Base-by-base conservation (phyloP, 225 moss, liverwort and hornwort genomes). In the Climacium dendroides region DNA sequence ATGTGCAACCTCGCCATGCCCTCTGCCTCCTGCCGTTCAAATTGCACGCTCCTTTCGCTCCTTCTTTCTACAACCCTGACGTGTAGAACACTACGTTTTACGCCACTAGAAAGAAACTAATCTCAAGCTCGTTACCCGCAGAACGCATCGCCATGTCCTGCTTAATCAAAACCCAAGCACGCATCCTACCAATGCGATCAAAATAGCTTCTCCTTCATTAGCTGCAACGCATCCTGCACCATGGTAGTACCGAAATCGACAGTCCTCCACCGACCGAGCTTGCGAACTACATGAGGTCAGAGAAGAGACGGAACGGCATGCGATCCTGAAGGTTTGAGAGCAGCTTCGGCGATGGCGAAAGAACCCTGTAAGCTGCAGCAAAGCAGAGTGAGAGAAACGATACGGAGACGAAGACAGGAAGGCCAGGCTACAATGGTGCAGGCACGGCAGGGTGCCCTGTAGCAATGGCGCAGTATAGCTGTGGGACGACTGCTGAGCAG, bases 401-500 rank as follows among this genome's bases (percentile, higher is more conserved):
- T 54, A 79, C 71, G 34, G 48, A 45, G 66, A 65, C 62, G 57
- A 74, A 29, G 89, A 55, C 79, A 74, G 80, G 34, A 37, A 83
- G 61, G 77, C 53, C 58, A 82, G 82, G 64, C 72, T 64, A 85
- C 76, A 35, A 47, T 59, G 80, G 59, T 39, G 57, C 78, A 70
- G 50, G 62, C 77, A 64, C 4, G 64, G 39, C 76, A 52, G 50
- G 52, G 29, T 4, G 29, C n/a, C 26, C 75, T 76, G 85, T 84
- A 78, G 78, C 88, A 83, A 84, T 88, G 83, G 88, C 67, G 88
- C 67, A 58, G 88, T 12, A 69, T 58, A 88, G 69, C 88, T 88
- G 67, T 4, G n/a, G 77, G 84, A 78, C 54, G 75, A 82, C 82
- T 86, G 57, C 81, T 10, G 77, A 18, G 66, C 54, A 55, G 74